Evolutionary conservation across 192 early-diverging fungal species (phyloP).

Genomic region (Coemansia sp.): DNA sequence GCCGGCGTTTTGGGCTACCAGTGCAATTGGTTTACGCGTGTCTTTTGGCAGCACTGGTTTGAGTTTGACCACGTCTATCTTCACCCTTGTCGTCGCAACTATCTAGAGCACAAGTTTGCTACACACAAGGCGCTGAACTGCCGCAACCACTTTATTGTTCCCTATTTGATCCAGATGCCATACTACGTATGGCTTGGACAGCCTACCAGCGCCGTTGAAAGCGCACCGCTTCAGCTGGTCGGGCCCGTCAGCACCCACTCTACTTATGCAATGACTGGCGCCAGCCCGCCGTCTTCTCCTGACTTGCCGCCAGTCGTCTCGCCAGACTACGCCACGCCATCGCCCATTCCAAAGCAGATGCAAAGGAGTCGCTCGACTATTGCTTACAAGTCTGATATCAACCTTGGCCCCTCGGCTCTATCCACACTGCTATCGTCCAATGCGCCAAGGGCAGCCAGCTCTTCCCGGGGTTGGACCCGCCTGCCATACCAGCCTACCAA

Average conservation of each 20-base stretch:
- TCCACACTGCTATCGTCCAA: not conserved
- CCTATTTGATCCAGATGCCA: constrained; percentile 75
- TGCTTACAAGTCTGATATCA: not conserved
- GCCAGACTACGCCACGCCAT: not conserved
- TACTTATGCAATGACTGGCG: not conserved
- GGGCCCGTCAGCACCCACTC: not conserved
- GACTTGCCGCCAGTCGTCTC: not conserved
- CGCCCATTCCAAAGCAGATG: not conserved
- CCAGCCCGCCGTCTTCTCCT: not conserved
- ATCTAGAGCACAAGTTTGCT: constrained; percentile 81
- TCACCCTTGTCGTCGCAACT: constrained; percentile 76
- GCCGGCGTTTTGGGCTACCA: constrained; percentile 65
- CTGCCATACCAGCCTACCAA: constrained; percentile 59
- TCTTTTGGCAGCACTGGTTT: constrained; percentile 92
- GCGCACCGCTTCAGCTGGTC: not conserved
- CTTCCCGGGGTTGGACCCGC: constrained; percentile 31
- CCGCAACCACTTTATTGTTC: constrained; percentile 74
- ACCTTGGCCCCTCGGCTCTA: not conserved
- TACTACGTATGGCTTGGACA: constrained; percentile 87
- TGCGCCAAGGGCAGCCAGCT: not conserved
- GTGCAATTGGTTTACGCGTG: constrained; percentile 76
- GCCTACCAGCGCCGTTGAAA: constrained; percentile 14
- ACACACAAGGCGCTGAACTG: constrained; percentile 74
- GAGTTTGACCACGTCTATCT: constrained; percentile 83
- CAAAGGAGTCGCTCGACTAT: not conserved